Percentiles rank a stretch among this genome's conserved stretches.
phyloP scores from a whole-genome alignment of 495 filamentous ascomycete genomes.

The Xylaria curta region DNA sequence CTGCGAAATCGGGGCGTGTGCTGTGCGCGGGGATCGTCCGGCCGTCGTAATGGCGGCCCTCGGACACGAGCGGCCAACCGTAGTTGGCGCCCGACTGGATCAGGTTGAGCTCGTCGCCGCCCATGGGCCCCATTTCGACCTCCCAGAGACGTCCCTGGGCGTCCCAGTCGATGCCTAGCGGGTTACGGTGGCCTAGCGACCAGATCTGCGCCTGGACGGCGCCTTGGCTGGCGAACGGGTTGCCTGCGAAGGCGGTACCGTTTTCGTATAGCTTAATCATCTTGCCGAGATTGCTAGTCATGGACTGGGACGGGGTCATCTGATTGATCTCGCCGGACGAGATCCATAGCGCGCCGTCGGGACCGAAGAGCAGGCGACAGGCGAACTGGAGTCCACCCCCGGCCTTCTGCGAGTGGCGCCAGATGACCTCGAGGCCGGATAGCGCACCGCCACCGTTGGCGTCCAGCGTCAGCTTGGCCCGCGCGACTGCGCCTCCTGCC shows the following conservation, averaged over 20 bases:
- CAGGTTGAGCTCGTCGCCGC: slow-evolving; percentile 48
- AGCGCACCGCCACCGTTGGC: slow-evolving; percentile 45
- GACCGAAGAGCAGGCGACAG: slow-evolving; percentile 42
- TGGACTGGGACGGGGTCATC: slow-evolving; percentile 43
- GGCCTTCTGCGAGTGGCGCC: slow-evolving; percentile 44
- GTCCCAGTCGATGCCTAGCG: slow-evolving; percentile 48
- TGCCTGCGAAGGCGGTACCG: slow-evolving; percentile 42
- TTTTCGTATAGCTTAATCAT: slow-evolving; percentile 45
- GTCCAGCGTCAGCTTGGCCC: slow-evolving; percentile 43
- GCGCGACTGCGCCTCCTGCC: slow-evolving; percentile 43
- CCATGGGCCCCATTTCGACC: slow-evolving; percentile 48
- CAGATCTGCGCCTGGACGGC: slow-evolving; percentile 40
- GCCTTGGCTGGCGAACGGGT: slow-evolving; percentile 45
- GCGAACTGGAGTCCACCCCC: slow-evolving; percentile 41
- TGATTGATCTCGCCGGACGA: slow-evolving; percentile 46
- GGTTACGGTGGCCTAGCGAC: slow-evolving; percentile 45
- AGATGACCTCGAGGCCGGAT: slow-evolving; percentile 43
- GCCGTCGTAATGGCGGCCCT: slow-evolving; percentile 46
- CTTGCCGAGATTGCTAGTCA: slow-evolving; percentile 48
- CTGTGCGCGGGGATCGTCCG: slow-evolving; percentile 42
- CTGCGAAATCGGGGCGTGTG: slow-evolving; percentile 42
- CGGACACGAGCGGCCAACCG: slow-evolving; percentile 45
- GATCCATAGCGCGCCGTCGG: slow-evolving; percentile 44
- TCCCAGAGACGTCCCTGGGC: slow-evolving; percentile 47
- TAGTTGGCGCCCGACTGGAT: slow-evolving; percentile 45